These are phyloP conservation scores for Voacanga thouarsii DNA, from an alignment of 257 asterid species.

Conservation along the genomic window DNA sequence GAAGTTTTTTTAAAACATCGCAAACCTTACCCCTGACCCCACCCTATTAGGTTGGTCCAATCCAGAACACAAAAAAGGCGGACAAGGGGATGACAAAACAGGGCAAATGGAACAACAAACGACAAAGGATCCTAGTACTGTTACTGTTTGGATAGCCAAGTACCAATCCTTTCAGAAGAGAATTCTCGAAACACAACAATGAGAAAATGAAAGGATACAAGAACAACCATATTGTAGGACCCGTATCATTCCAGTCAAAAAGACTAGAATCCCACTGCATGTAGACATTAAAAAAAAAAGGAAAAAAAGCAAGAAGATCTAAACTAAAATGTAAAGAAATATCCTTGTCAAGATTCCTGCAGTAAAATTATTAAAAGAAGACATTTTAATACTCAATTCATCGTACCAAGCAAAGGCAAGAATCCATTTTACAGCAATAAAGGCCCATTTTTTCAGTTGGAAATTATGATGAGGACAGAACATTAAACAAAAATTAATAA, in stretches of 20 bases:
- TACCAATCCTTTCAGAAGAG: background rate
- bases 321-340: too few species aligned
- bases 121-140: conserved; percentile 3
- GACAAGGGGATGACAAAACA: background rate
- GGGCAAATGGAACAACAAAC: background rate
- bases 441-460: conserved; percentile 3
- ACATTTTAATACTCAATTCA: background rate
- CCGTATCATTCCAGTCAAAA: background rate
- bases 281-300: background rate
- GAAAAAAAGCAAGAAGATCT: too few species aligned
- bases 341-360: background rate
- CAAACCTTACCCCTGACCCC: background rate
- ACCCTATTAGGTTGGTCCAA: background rate
- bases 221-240: background rate
- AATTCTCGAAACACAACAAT: background rate
- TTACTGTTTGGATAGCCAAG: background rate
- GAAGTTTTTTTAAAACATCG: background rate
- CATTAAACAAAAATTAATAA: background rate
- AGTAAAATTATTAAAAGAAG: background rate
- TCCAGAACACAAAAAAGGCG: background rate
- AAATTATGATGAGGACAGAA: background rate
- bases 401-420: background rate
- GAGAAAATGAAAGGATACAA: background rate
- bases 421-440: background rate
- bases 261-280: background rate